Conservation (phyloP, 2,329 filamentous ascomycete genomes). For the Pezicula carpinea region DNA sequence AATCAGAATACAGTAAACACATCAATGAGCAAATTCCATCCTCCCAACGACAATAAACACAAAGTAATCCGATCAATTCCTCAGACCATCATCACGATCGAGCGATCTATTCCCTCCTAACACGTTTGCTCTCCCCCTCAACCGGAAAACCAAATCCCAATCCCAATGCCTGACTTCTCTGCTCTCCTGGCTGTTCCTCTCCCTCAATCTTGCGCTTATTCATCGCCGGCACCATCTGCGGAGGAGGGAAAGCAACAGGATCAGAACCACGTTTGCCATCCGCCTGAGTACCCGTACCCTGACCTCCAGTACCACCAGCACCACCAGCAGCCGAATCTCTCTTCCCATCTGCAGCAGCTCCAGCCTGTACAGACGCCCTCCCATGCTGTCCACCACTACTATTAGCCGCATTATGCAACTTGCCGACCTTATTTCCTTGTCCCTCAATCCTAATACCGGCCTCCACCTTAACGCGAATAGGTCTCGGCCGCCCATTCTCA, state of each 20-base stretch:
- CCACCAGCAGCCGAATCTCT: not conserved
- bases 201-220: conserved; percentile 1
- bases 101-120: conserved; percentile 2
- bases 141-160: conserved; percentile 1
- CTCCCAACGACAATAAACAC: too few relatives aligned
- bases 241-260: too few relatives aligned
- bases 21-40: too few relatives aligned
- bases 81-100: too few relatives aligned
- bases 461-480: conserved; percentile 38
- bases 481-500: conserved; percentile 37
- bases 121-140: conserved; percentile 10
- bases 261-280: too few relatives aligned
- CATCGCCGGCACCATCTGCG: too few relatives aligned
- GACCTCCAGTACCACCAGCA: not conserved
- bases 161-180: conserved; percentile 8
- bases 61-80: too few relatives aligned
- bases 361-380: not conserved
- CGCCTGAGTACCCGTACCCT: too few relatives aligned
- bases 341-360: not conserved
- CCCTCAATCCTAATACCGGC: conserved; percentile 43
- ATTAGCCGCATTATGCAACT: conserved; percentile 4
- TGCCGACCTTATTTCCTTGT: conserved; percentile 39
- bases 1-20: too few relatives aligned
- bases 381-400: not conserved
- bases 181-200: conserved; percentile 4